Base-by-base conservation (phyloP, 106 monocot genomes). In the Platanthera guangdongensis region DNA sequence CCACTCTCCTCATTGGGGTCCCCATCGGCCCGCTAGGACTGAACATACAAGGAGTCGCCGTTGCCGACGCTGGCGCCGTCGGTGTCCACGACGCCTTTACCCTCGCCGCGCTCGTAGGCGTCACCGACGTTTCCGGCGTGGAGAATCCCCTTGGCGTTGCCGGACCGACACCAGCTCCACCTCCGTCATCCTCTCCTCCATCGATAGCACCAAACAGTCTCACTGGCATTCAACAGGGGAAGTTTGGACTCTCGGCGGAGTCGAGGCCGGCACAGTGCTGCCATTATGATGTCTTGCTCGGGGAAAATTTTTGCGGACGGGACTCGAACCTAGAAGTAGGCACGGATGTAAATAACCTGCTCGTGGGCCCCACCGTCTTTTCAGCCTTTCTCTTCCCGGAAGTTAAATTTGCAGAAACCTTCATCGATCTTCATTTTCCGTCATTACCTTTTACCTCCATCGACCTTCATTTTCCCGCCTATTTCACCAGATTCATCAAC, bases 161-260 rank as follows among this genome's bases (percentile, higher is more conserved):
- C 48, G 92, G 45, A 92, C 87, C 55, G 95, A 95, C n/a, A 92
- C 88, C 64, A 95, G 85, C 85, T 95, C 95, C 57, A 88, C 32
- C 73, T 90, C 92, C 70, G 25, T 16, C 50, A 19, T 79, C 65
- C 57, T 82, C 52, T 73, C 77, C 68, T 77, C 73, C 74, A 76
- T 80, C 30, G 0, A 1, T 1, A 8, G 32, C 9, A 9, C 13
- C n/a, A 52, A 51, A 5, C 49, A 9, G 48, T 57, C 53, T 7
- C 4, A 46, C 47, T 13, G 47, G 47, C 48, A 47, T 30, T 39
- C 30, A 39, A 45, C 39, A 3, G 45, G 32, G 32, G 68, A 3
- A 68, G 68, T 68, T 68, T 68, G 71, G 71, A 47, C 6, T 71
- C 48, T 8, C 9, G 14, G 48, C 30, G 71, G 71, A 4, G 16